These are phyloP conservation scores for Meyerozyma carpophila DNA, from an alignment of 1,139 yeast species.

Conservation along the genomic window DNA sequence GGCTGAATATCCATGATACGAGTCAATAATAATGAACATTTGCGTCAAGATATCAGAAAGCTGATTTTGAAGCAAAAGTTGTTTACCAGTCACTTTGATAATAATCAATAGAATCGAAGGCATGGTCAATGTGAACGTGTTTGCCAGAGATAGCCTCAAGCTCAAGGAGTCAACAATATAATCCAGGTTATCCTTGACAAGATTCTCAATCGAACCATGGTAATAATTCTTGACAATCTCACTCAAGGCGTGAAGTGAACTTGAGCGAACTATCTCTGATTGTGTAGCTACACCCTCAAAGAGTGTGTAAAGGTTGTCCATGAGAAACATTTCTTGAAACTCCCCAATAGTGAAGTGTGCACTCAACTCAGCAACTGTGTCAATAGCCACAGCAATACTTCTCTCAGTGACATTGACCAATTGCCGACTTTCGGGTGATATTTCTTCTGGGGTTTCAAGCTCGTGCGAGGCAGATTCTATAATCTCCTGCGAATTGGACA, in stretches of 20 bases:
- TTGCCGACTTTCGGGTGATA: neutral
- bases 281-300: slow-evolving; percentile 31
- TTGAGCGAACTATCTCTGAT: slow-evolving; percentile 21
- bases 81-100: slow-evolving; percentile 63
- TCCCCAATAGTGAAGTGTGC: slow-evolving; percentile 18
- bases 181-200: slow-evolving; percentile 69
- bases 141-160: slow-evolving; percentile 57
- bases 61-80: slow-evolving; percentile 49
- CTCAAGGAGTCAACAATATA: slow-evolving; percentile 77
- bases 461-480: neutral
- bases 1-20: slow-evolving; percentile 73
- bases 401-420: slow-evolving; percentile 10
- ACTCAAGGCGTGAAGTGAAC: slow-evolving; percentile 22
- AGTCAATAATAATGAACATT: slow-evolving; percentile 71
- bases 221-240: slow-evolving; percentile 51
- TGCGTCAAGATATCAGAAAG: slow-evolving; percentile 69
- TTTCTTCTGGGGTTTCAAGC: neutral
- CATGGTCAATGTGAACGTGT: slow-evolving; percentile 62
- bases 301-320: slow-evolving; percentile 28
- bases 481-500: neutral
- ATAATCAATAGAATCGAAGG: slow-evolving; percentile 66
- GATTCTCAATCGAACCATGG: slow-evolving; percentile 45
- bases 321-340: slow-evolving; percentile 26
- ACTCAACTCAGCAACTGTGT: slow-evolving; percentile 25
- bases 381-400: slow-evolving; percentile 26